phyloP scores from a whole-genome alignment of 1,284 basidiomycete genomes.

The Cryptococcus sp. region DNA sequence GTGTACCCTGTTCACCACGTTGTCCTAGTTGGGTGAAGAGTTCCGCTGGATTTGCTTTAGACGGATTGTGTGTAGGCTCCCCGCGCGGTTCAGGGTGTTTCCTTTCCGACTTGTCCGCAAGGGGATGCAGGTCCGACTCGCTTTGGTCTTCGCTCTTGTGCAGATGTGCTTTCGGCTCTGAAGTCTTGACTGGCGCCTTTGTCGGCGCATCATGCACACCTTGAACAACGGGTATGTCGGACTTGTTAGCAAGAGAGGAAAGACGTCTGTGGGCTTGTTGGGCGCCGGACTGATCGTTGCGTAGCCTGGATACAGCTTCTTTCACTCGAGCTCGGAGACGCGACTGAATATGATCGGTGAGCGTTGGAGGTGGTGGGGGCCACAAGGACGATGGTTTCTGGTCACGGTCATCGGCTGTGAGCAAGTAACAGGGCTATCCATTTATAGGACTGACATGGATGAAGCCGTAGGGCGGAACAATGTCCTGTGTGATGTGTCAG shows the following conservation, averaged over 20 bases:
- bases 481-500: slow-evolving; percentile 58
- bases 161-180: slow-evolving; percentile 9
- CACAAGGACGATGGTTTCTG: slow-evolving; percentile 86
- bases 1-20: slow-evolving; percentile 1
- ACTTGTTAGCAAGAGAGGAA: not conserved
- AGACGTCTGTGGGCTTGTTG: not conserved
- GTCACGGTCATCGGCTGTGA: slow-evolving; percentile 33
- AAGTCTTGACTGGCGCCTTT: slow-evolving; percentile 17
- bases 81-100: slow-evolving; percentile 32
- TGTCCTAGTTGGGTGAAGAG: slow-evolving; percentile 22
- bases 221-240: slow-evolving; percentile 1
- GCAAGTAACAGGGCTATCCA: slow-evolving; percentile 55
- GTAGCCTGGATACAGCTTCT: slow-evolving; percentile 58
- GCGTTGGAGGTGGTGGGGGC: slow-evolving; percentile 81
- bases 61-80: slow-evolving; percentile 22
- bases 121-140: slow-evolving; percentile 31
- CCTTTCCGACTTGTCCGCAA: slow-evolving; percentile 19
- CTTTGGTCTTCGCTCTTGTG: slow-evolving; percentile 10
- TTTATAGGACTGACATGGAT: slow-evolving; percentile 42
- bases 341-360: slow-evolving; percentile 65
- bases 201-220: slow-evolving; percentile 6
- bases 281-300: slow-evolving; percentile 12
- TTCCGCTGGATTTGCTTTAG: slow-evolving; percentile 41
- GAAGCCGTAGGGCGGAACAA: slow-evolving; percentile 61
- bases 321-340: slow-evolving; percentile 66